Conservation (phyloP, 768 basidiomycete genomes). For the Suillus subalutaceus region DNA sequence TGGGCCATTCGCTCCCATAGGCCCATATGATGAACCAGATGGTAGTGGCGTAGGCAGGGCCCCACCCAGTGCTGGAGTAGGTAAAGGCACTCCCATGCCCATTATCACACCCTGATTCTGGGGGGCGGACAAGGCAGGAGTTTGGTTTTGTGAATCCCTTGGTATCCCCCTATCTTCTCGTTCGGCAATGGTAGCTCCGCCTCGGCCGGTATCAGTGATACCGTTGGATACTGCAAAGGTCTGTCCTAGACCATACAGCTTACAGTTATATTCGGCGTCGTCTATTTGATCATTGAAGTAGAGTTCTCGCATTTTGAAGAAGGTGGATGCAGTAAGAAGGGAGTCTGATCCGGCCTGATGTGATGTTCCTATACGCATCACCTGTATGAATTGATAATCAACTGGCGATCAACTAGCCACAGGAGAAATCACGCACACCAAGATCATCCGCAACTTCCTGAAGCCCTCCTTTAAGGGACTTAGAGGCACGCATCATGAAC, state of each 20-base stretch:
- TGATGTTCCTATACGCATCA: slow-evolving; percentile 84
- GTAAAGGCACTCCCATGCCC: slow-evolving; percentile 47
- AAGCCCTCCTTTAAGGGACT: slow-evolving; percentile 81
- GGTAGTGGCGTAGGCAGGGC: slow-evolving; percentile 45
- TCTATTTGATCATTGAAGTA: slow-evolving; percentile 94
- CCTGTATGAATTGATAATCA: slow-evolving; percentile 46
- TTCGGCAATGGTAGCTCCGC: slow-evolving; percentile 82
- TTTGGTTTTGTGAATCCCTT: slow-evolving; percentile 57
- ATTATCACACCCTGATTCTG: slow-evolving; percentile 49
- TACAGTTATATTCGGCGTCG: slow-evolving; percentile 78
- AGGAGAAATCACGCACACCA: slow-evolving; percentile 60
- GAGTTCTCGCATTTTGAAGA: slow-evolving; percentile 93
- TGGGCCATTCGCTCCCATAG: slow-evolving; percentile 60
- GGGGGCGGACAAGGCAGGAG: slow-evolving; percentile 44
- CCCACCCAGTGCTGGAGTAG: slow-evolving; percentile 42
- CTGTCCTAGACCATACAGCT: slow-evolving; percentile 82
- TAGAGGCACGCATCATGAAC: slow-evolving; percentile 88
- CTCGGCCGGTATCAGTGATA: slow-evolving; percentile 62
- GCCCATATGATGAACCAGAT: slow-evolving; percentile 58
- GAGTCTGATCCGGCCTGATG: slow-evolving; percentile 99
- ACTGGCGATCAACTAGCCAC: not conserved
- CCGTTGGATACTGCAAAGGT: slow-evolving; percentile 74
- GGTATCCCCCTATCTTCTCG: slow-evolving; percentile 64
- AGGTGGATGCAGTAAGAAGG: slow-evolving; percentile 88
- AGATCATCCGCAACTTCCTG: slow-evolving; percentile 97